Evolutionary conservation across 2,329 filamentous ascomycete genomes (phyloP).

Genomic region (Nothopassalora personata): DNA sequence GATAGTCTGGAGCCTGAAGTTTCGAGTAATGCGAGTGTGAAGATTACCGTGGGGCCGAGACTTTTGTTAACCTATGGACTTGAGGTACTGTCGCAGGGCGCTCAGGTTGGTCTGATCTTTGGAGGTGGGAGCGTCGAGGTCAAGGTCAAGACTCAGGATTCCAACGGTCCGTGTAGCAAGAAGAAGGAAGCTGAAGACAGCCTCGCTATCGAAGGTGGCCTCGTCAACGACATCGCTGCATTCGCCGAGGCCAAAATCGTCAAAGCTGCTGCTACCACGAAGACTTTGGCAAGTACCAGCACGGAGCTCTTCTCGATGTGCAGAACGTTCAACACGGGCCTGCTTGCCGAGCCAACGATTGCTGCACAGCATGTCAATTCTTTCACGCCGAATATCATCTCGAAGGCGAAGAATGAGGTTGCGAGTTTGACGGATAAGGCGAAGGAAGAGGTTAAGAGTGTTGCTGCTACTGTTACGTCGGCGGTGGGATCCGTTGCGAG

Average conservation of each 20-base stretch:
- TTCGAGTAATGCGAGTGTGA: background rate
- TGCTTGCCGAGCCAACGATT: background rate
- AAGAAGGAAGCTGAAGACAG: background rate
- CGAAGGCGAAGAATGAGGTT: background rate
- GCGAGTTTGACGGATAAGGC: background rate
- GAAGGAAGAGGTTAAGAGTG: background rate
- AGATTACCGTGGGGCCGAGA: background rate
- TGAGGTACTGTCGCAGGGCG: background rate
- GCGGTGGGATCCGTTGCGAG: background rate
- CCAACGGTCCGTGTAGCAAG: background rate
- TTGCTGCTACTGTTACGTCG: background rate
- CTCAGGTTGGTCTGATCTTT: background rate
- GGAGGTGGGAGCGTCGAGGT: background rate
- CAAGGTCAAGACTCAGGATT: background rate
- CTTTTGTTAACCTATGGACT: background rate
- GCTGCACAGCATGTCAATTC: background rate
- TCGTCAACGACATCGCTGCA: background rate
- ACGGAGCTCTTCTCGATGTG: slow-evolving; percentile 23
- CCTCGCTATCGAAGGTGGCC: background rate
- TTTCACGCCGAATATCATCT: background rate
- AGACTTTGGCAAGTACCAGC: slow-evolving; percentile 11
- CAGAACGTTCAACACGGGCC: slow-evolving; percentile 26
- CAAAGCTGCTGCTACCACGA: background rate
- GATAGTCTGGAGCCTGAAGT: background rate
- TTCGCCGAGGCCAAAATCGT: background rate